These are phyloP conservation scores for Protomyces macrosporus DNA, from an alignment of 1,139 yeast species.

Conservation along the genomic window DNA sequence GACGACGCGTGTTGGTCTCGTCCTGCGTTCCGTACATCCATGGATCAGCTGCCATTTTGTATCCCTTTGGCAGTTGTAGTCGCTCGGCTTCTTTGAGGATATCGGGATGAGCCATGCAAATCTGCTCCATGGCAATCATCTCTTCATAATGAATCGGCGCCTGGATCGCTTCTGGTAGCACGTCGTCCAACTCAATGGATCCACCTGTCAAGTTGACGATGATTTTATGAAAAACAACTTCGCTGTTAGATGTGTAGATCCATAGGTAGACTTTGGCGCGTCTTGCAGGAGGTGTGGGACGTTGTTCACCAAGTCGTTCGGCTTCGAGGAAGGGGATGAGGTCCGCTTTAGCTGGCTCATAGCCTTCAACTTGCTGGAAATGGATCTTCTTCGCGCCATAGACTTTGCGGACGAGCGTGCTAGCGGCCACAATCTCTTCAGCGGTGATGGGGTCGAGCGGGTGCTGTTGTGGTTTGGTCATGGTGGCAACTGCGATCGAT, in stretches of 20 bases:
- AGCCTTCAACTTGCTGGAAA: constrained; percentile 64
- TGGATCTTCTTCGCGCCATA: constrained; percentile 37
- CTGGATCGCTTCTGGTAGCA: constrained; percentile 42
- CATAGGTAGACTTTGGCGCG: constrained; percentile 1
- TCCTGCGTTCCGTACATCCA: constrained; percentile 85
- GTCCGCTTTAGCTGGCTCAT: constrained; percentile 63
- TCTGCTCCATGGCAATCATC: constrained; percentile 56
- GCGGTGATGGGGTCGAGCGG: not conserved
- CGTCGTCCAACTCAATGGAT: not conserved
- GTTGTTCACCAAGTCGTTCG: constrained; percentile 1
- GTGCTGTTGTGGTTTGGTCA: not conserved
- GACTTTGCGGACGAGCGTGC: constrained; percentile 9
- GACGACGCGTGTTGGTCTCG: constrained; percentile 68
- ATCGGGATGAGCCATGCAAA: constrained; percentile 59
- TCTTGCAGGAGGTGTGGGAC: not conserved
- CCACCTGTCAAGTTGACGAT: constrained; percentile 1
- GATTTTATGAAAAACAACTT: constrained; percentile 6
- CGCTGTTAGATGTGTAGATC: constrained; percentile 3
- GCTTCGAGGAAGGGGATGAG: constrained; percentile 58
- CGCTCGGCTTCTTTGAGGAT: constrained; percentile 72
- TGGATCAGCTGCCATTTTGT: constrained; percentile 70
- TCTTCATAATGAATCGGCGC: constrained; percentile 67
- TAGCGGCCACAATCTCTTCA: not conserved
- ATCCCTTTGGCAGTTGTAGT: constrained; percentile 51
- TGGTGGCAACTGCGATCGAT: not conserved